Evolutionary conservation across 345 rosid species (phyloP), one percentile per base, ranked within the genome.

Genomic region (Brassica nigra): DNA sequence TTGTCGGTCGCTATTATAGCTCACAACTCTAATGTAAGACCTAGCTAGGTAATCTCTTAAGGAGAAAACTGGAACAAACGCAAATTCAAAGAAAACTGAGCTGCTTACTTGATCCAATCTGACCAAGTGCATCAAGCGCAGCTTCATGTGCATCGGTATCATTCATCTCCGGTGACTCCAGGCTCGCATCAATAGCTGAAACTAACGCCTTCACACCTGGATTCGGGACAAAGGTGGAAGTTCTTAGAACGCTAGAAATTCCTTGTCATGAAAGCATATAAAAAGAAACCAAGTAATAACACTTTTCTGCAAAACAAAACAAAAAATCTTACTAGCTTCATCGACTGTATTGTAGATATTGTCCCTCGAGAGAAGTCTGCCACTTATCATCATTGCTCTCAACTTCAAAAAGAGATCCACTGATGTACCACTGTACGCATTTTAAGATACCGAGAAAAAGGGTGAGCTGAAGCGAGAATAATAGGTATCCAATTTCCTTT

Each of bases 121-220:
- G 91, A 80, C 97, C 97, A 84, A 95, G 83, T 68, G 97, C 91
- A 81, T 92, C 99, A 80, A 95, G 80, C 64, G 94, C 94, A 78
- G 88, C 81, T 89, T 91, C 97, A 76, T 81, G 81, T 84, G 89
- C 97, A 81, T 91, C 84, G 20, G 78, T 6, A 82, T 90, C 90
- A 82, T 80, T 83, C 83, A 27, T 79, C 64, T 79, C 88, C 44
- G 65, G 77, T 4, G 82, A 73, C 70, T 80, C 86, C 62, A 95
- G 83, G 71, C 88, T 83, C 70, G 83, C 86, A 84, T 84, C 89
- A 85, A 95, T 86, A 73, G 92, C 90, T 66, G 91, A 86, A 80
- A 95, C 81, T 81, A 91, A 76, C 68, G 84, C 66, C 78, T 76
- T 80, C 78, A 85, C 86, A 82, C 91, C 99, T 92, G 88, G 74